Percentiles rank a stretch among this genome's conserved stretches.
Evolutionary conservation across 2,329 filamentous ascomycete species (phyloP).

Genomic region (Aspergillus aculeatus): DNA sequence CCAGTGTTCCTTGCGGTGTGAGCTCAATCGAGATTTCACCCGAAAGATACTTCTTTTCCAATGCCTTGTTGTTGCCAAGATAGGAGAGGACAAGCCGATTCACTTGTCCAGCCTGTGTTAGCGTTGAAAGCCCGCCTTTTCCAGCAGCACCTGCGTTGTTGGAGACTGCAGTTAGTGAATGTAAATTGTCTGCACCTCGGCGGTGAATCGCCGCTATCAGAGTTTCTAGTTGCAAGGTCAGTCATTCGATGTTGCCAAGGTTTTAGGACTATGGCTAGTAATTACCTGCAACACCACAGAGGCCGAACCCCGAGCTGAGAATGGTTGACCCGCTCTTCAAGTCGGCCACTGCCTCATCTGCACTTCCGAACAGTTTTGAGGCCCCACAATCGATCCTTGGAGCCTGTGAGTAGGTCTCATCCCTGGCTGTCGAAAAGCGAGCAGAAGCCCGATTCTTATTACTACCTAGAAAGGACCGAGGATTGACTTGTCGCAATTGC

Average conservation of each 20-base stretch:
- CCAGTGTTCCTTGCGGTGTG: conserved; percentile 64
- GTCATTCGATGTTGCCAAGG: not conserved
- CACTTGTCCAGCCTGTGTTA: conserved; percentile 69
- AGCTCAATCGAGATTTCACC: conserved; percentile 74
- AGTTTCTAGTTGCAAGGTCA: conserved; percentile 53
- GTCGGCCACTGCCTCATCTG: conserved; percentile 69
- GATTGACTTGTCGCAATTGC: conserved; percentile 16
- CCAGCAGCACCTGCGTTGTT: conserved; percentile 76
- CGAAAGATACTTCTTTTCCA: conserved; percentile 72
- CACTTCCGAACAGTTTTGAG: conserved; percentile 45
- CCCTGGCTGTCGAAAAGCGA: conserved; percentile 24
- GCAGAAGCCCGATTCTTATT: not conserved
- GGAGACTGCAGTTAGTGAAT: conserved; percentile 69
- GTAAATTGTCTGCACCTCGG: conserved; percentile 55
- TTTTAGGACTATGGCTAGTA: conserved; percentile 14
- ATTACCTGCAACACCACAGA: conserved; percentile 70
- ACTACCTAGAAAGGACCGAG: conserved; percentile 7
- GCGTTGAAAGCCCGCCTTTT: conserved; percentile 65
- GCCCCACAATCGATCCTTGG: conserved; percentile 31
- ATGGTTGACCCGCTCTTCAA: conserved; percentile 68
- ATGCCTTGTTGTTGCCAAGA: conserved; percentile 72
- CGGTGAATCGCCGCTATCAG: conserved; percentile 67
- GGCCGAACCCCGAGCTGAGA: conserved; percentile 76
- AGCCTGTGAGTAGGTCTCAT: conserved; percentile 18
- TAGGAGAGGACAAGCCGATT: conserved; percentile 72